Percentiles rank a stretch among this genome's conserved stretches.
These are phyloP conservation scores for Elaeagnus macrophylla DNA, from an alignment of 306 rosid species.

Conservation along the genomic window DNA sequence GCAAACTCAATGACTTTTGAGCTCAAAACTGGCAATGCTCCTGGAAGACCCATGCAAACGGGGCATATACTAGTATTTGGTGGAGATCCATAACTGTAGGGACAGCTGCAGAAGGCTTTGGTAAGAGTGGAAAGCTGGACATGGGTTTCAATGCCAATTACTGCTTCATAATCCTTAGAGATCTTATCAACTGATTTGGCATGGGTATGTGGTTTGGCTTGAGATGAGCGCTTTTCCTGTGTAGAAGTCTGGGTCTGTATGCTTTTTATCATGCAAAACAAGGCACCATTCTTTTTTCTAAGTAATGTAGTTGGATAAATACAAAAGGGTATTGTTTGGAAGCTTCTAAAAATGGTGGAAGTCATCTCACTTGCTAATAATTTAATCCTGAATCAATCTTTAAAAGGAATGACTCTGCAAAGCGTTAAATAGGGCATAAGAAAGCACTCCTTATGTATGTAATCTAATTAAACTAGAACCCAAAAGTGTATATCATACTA, in stretches of 20 bases:
- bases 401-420: constrained; percentile 3
- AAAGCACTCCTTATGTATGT: neutral
- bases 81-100: constrained; percentile 63
- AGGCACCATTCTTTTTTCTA: constrained; percentile 28
- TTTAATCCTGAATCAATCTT: constrained; percentile 8
- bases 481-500: neutral
- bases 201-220: constrained; percentile 32
- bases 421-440: neutral
- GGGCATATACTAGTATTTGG: constrained; percentile 78
- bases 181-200: constrained; percentile 41
- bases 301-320: constrained; percentile 40
- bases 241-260: constrained; percentile 56
- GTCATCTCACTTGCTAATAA: constrained; percentile 35
- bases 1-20: constrained; percentile 68
- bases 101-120: constrained; percentile 83
- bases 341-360: constrained; percentile 50
- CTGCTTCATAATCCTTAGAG: constrained; percentile 60
- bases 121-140: constrained; percentile 87
- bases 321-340: constrained; percentile 43
- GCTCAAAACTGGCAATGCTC: constrained; percentile 81
- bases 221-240: constrained; percentile 39
- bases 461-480: neutral
- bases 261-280: constrained; percentile 42
- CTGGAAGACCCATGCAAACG: constrained; percentile 93
- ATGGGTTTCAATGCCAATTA: constrained; percentile 86